Conservation (phyloP, 1,284 basidiomycete species). For the Cutaneotrichosporon dermatis region DNA sequence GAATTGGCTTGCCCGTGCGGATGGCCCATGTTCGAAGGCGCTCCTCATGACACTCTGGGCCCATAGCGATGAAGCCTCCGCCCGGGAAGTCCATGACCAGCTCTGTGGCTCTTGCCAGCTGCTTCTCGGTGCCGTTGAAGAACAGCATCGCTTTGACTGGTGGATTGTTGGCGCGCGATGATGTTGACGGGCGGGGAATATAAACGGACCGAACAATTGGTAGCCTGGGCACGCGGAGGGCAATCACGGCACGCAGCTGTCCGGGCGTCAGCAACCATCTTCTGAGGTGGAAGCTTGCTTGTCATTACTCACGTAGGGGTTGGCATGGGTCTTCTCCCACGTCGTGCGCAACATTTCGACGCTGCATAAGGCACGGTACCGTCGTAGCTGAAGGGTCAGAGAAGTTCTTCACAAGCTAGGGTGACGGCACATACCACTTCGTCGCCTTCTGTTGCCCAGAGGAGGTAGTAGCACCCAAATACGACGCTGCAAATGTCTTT, state of each 20-base stretch:
- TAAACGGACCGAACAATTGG: slow-evolving; percentile 69
- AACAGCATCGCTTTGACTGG: slow-evolving; percentile 82
- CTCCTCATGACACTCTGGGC: slow-evolving; percentile 91
- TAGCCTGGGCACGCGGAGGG: slow-evolving; percentile 57
- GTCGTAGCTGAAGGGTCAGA: slow-evolving; percentile 61
- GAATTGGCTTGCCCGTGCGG: slow-evolving; percentile 70
- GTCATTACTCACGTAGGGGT: slow-evolving; percentile 67
- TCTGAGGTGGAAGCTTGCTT: neutral
- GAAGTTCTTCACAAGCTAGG: neutral
- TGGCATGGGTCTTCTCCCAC: slow-evolving; percentile 87
- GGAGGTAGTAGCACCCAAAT: slow-evolving; percentile 87
- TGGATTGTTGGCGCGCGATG: slow-evolving; percentile 60
- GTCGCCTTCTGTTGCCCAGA: slow-evolving; percentile 88
- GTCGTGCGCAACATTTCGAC: slow-evolving; percentile 91
- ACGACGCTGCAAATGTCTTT: slow-evolving; percentile 77
- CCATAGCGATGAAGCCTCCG: slow-evolving; percentile 94
- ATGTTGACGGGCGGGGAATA: slow-evolving; percentile 71
- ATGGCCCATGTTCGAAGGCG: slow-evolving; percentile 82
- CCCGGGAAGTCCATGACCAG: slow-evolving; percentile 89
- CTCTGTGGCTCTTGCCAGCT: slow-evolving; percentile 67
- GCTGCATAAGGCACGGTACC: slow-evolving; percentile 85
- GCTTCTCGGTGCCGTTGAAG: slow-evolving; percentile 66
- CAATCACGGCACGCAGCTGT: slow-evolving; percentile 67
- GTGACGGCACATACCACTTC: slow-evolving; percentile 64
- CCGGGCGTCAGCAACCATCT: slow-evolving; percentile 1